Percentiles rank a stretch among this genome's conserved stretches.
Evolutionary conservation across 192 early-diverging fungal genomes (phyloP).

Genomic region (Umbelopsis vinacea): DNA sequence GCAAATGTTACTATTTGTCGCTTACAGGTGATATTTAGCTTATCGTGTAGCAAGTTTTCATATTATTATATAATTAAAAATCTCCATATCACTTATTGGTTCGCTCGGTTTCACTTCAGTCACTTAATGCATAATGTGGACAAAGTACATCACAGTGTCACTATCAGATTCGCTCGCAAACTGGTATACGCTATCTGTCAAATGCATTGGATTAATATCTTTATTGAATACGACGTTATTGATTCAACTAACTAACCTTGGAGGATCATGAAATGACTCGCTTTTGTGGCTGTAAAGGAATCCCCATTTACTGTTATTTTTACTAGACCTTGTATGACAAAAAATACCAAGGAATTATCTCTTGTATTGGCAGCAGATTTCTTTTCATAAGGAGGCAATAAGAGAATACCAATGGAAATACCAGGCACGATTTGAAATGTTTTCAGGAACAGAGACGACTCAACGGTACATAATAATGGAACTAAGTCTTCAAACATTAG

Average conservation of each 20-base stretch:
- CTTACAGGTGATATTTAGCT: no score
- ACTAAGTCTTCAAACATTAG: not conserved
- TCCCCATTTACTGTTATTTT: not conserved
- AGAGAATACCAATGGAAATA: not conserved
- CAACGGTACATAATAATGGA: not conserved
- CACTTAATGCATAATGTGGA: not conserved
- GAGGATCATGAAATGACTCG: not conserved
- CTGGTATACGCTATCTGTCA: not conserved
- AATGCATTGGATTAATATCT: not conserved
- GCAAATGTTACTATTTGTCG: no score
- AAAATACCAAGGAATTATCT: not conserved
- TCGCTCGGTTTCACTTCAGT: no score
- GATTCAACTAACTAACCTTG: not conserved
- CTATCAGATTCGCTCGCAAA: not conserved
- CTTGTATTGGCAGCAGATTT: not conserved
- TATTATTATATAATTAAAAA: no score
- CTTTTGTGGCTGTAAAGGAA: not conserved
- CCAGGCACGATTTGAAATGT: not conserved
- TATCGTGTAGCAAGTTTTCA: no score
- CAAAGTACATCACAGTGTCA: not conserved
- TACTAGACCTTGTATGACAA: not conserved
- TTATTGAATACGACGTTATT: not conserved
- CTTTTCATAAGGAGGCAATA: not conserved
- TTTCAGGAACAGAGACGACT: not conserved
- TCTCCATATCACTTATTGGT: no score